A percentile compares a stretch with the other conserved stretches of the same genome.
Evolutionary conservation across 306 rosid species (phyloP).

Genomic region (Senna tora): DNA sequence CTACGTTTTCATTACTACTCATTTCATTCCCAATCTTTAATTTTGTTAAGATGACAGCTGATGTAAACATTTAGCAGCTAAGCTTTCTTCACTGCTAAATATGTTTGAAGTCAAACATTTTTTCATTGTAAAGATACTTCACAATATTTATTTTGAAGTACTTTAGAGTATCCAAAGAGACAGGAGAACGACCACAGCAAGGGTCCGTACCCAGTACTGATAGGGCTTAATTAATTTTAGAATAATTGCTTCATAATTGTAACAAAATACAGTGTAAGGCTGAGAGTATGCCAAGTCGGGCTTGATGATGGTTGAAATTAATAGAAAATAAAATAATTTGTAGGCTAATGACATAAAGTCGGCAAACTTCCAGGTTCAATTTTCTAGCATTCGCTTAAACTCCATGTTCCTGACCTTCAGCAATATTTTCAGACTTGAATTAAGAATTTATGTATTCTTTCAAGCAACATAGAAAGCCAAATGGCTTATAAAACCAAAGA

Average conservation of each 20-base stretch:
- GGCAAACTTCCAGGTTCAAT: neutral
- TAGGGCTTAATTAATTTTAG: too few species aligned
- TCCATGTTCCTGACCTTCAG: slow-evolving; percentile 23
- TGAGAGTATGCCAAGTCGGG: neutral
- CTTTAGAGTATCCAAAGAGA: too few species aligned
- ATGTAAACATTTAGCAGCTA: neutral
- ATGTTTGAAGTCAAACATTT: too few species aligned
- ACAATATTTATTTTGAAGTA: too few species aligned
- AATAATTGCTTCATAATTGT: too few species aligned
- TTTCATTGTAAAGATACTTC: too few species aligned
- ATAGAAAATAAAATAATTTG: neutral
- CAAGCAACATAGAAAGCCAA: neutral
- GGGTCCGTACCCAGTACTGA: too few species aligned
- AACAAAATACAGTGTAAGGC: neutral
- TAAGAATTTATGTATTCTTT: slow-evolving; percentile 2
- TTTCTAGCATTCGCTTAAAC: neutral
- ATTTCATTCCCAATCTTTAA: neutral
- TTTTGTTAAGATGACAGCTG: neutral
- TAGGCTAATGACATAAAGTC: neutral
- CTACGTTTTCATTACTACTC: neutral
- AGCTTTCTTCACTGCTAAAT: too few species aligned
- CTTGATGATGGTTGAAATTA: neutral
- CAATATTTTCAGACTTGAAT: neutral
- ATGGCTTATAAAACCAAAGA: neutral
- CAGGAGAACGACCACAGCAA: too few species aligned